phyloP scores from a whole-genome alignment of 1,284 basidiomycete species.

The Irpex sp. region DNA sequence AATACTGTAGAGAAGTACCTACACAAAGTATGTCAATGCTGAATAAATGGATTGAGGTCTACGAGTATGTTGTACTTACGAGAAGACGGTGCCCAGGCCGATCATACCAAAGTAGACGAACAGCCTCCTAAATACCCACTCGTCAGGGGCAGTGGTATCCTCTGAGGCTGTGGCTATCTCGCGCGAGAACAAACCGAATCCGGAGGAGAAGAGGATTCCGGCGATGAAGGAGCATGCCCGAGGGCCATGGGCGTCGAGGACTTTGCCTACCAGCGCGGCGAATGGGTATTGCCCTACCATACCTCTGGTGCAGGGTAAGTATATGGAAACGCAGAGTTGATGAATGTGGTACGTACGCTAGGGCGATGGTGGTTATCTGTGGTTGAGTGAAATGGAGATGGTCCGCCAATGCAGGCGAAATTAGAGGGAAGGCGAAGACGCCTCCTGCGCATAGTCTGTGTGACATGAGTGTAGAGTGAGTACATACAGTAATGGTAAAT shows the following conservation, averaged over 20 bases:
- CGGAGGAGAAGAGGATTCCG: slow-evolving; percentile 50
- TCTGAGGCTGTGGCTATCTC: slow-evolving; percentile 46
- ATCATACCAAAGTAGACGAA: slow-evolving; percentile 57
- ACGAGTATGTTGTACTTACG: slow-evolving; percentile 41
- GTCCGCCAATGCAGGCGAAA: slow-evolving; percentile 57
- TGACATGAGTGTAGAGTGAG: not conserved
- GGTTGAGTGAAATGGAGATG: slow-evolving; percentile 66
- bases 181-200: slow-evolving; percentile 59
- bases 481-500: not conserved
- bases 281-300: slow-evolving; percentile 70
- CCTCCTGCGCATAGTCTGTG: slow-evolving; percentile 66
- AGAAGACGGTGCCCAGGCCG: slow-evolving; percentile 65
- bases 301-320: slow-evolving; percentile 38
- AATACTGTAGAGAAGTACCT: slow-evolving; percentile 78
- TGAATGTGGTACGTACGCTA: slow-evolving; percentile 41
- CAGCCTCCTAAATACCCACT: slow-evolving; percentile 47
- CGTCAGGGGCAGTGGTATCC: slow-evolving; percentile 33
- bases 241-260: slow-evolving; percentile 57
- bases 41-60: not conserved
- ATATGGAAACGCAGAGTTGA: not conserved
- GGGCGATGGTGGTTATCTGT: slow-evolving; percentile 74
- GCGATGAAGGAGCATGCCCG: slow-evolving; percentile 63
- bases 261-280: slow-evolving; percentile 53
- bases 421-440: slow-evolving; percentile 71
- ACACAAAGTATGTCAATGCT: slow-evolving; percentile 1